These are phyloP conservation scores for Trichophyton rubrum DNA, from an alignment of 2,329 filamentous ascomycete species.

Conservation along the genomic window DNA sequence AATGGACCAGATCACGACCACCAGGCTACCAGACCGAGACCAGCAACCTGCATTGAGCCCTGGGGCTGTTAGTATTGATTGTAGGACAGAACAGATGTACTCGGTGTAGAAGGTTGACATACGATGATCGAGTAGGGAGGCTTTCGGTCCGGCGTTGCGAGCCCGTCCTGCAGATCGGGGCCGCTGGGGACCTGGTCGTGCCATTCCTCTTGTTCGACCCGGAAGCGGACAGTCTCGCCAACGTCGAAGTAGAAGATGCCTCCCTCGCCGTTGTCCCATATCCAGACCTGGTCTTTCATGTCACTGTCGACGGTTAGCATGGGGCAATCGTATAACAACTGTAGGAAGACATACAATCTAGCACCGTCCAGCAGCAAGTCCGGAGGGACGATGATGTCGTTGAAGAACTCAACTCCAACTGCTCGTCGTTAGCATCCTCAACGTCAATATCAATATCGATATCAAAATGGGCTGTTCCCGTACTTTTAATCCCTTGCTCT, in stretches of 20 bases:
- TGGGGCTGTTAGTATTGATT: constrained; percentile 13
- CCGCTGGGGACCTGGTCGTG: constrained; percentile 70
- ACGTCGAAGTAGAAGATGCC: constrained; percentile 75
- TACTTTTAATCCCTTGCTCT: constrained; percentile 58
- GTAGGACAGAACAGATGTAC: background rate
- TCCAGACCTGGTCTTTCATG: constrained; percentile 65
- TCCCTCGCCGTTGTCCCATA: constrained; percentile 64
- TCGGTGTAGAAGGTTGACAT: constrained; percentile 10
- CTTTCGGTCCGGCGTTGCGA: constrained; percentile 44
- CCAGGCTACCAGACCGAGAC: constrained; percentile 35
- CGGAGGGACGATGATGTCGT: constrained; percentile 72
- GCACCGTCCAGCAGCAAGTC: constrained; percentile 63
- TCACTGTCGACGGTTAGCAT: constrained; percentile 38
- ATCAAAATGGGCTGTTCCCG: constrained; percentile 15
- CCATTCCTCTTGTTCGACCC: constrained; percentile 81
- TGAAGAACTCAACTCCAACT: constrained; percentile 86
- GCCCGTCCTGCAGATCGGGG: constrained; percentile 50
- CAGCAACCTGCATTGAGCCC: constrained; percentile 37
- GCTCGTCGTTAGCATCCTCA: background rate
- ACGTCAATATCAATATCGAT: constrained; percentile 10
- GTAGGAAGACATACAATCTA: constrained; percentile 46
- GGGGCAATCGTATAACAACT: constrained; percentile 13
- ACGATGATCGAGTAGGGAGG: constrained; percentile 41
- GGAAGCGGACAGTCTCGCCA: constrained; percentile 75
- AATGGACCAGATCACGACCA: constrained; percentile 23